Conservation (phyloP, 1,284 basidiomycete genomes). For the Microbotryum scabiosae region DNA sequence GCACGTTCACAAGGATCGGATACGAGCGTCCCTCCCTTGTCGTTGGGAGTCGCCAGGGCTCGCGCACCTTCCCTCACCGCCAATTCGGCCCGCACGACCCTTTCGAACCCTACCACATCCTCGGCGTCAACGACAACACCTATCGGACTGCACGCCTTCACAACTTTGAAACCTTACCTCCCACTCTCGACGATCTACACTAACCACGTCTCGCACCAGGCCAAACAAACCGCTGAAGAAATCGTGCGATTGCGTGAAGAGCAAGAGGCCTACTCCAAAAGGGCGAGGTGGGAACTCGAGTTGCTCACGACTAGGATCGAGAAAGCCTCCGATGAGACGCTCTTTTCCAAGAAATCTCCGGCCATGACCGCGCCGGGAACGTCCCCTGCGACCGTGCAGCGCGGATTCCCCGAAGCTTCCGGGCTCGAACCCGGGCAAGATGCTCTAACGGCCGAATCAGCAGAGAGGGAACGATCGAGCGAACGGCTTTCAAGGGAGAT, state of each 20-base stretch:
- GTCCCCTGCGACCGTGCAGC: neutral
- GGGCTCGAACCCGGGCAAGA: neutral
- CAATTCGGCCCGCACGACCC: neutral
- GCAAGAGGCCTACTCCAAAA: slow-evolving; percentile 15
- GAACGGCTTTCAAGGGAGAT: neutral
- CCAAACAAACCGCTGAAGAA: slow-evolving; percentile 20
- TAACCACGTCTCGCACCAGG: neutral
- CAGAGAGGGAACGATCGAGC: neutral
- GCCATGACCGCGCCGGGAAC: neutral
- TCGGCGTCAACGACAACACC: neutral
- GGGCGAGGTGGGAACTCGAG: slow-evolving; percentile 17
- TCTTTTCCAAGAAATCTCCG: neutral
- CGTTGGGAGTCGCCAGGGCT: slow-evolving; percentile 12
- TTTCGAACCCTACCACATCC: neutral
- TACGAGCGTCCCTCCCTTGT: slow-evolving; percentile 15
- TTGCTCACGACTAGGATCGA: slow-evolving; percentile 12
- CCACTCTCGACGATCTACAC: slow-evolving; percentile 3
- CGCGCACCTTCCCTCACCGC: slow-evolving; percentile 8
- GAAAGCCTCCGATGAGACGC: neutral
- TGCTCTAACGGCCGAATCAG: neutral
- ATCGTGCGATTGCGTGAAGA: slow-evolving; percentile 14
- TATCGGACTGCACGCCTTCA: neutral
- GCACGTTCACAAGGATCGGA: slow-evolving; percentile 11
- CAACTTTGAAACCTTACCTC: neutral
- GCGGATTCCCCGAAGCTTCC: neutral